These are phyloP conservation scores for Orobanche coerulescens DNA, from an alignment of 257 asterid species.

Conservation along the genomic window DNA sequence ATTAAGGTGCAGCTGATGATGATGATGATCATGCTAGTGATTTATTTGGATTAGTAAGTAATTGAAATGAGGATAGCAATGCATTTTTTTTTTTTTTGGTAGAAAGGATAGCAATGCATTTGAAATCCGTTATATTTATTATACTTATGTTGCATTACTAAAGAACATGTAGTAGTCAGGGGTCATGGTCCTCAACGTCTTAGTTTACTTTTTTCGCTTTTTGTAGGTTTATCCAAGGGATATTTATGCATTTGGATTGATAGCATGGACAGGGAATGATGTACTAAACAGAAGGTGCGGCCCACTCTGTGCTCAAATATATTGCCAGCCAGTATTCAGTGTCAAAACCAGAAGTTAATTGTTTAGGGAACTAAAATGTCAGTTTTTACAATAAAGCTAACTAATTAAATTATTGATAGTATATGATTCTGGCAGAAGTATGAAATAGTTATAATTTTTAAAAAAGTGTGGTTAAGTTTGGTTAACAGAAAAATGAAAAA, in stretches of 20 bases:
- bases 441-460: background rate
- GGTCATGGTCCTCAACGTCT: background rate
- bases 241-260: slow-evolving; percentile 83
- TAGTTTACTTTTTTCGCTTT: background rate
- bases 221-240: slow-evolving; percentile 87
- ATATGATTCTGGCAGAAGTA: background rate
- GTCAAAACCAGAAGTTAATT: background rate
- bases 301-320: slow-evolving; percentile 8
- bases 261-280: slow-evolving; percentile 98
- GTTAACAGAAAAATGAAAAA: background rate
- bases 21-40: background rate
- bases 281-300: slow-evolving; percentile 83
- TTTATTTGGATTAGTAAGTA: background rate
- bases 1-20: too few species aligned
- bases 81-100: too few species aligned
- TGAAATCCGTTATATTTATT: too few species aligned
- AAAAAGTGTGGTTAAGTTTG: background rate
- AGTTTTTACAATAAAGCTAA: background rate
- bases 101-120: background rate
- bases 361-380: slow-evolving; percentile 2
- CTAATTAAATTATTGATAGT: background rate
- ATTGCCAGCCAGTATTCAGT: background rate
- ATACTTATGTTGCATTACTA: slow-evolving; percentile 1
- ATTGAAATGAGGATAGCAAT: background rate
- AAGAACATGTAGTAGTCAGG: background rate